Percentiles rank a stretch among this genome's conserved stretches.
Conservation (phyloP, 495 filamentous ascomycete species). For the Penicillium mononematosum region DNA sequence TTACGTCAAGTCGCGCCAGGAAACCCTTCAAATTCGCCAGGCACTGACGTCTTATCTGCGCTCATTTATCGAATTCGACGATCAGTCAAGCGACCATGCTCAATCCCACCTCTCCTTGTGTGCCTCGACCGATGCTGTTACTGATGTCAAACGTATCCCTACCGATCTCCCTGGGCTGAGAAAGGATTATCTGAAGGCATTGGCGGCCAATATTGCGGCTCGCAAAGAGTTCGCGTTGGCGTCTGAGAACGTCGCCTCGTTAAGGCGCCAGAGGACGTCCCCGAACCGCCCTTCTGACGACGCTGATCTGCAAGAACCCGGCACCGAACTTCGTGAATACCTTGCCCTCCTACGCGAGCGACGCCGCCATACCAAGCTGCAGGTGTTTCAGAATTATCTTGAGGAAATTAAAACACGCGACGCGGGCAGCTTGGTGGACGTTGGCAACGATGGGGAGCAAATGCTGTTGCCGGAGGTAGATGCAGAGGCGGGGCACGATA, state of each 20-base stretch:
- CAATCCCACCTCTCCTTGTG: constrained; percentile 40
- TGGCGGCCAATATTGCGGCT: constrained; percentile 57
- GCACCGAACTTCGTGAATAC: constrained; percentile 48
- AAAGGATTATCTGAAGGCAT: constrained; percentile 56
- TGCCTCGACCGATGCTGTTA: constrained; percentile 36
- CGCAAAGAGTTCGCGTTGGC: constrained; percentile 45
- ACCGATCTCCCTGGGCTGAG: constrained; percentile 39
- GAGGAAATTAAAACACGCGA: constrained; percentile 38
- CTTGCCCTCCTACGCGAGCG: constrained; percentile 55
- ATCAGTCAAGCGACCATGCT: constrained; percentile 24
- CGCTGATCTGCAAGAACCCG: constrained; percentile 28
- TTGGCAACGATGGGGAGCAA: constrained; percentile 45
- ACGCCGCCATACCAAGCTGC: constrained; percentile 53
- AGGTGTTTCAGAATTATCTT: constrained; percentile 51
- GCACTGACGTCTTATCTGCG: constrained; percentile 43
- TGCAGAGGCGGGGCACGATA: constrained; percentile 7
- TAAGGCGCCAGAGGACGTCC: constrained; percentile 22
- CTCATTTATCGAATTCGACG: constrained; percentile 41
- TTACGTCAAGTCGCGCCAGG: constrained; percentile 47
- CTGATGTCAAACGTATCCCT: constrained; percentile 40
- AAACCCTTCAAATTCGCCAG: constrained; percentile 47
- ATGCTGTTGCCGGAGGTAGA: constrained; percentile 42
- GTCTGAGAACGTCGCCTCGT: constrained; percentile 27
- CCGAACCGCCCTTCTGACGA: constrained; percentile 18
- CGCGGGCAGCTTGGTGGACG: constrained; percentile 47